Evolutionary conservation across 1,139 yeast genomes (phyloP), one percentile per base, ranked within the genome.

Genomic region (Zygosaccharomyces pseudobailii): DNA sequence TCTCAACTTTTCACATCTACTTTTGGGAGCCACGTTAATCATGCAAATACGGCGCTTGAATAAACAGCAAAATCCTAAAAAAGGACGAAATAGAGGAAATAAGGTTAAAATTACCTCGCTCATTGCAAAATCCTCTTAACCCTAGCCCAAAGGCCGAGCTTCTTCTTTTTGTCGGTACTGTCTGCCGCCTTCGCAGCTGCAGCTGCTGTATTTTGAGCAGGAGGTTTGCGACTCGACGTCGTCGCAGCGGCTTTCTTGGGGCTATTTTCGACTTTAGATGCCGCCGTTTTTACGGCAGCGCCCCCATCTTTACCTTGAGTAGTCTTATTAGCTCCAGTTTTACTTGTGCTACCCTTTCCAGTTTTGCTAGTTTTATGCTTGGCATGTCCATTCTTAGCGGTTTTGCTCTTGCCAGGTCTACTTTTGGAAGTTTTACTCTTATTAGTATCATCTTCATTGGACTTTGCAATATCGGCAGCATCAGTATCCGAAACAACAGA

Each of bases 131-230:
- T 56, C 59, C 71, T 76, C 67, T 75, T 76, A 53, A 76, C 59
- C 58, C 73, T 76, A 42, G 78, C 67, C 42, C 75, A 64, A 45
- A 74, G 67, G 20, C 78, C 73, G 36, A 62, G 64, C 64, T 72
- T 75, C 69, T 74, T 73, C 62, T 72, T 70, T 50, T 66, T 65
- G 47, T 65, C 62, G 43, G 64, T 61, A 35, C 43, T 32, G 38
- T 47, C 44, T 21, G 51, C 35, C 34, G 43, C 33, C 4, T 52
- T 32, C 7, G 40, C 38, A 8, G 43, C 24, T 9, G 45, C 27
- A 9, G 46, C 24, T 19, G 45, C 42, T 23, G 47, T 24, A 21
- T 36, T 40, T 27, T 40, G 43, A 4, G 44, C 10, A 22, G 43
- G 27, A 6, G 47, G 13, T 24, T 28, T 44, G 24, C 24, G 28